These are phyloP conservation scores for Macadamia integrifolia DNA, from an alignment of 164 flowering plant genomes.

Conservation along the genomic window DNA sequence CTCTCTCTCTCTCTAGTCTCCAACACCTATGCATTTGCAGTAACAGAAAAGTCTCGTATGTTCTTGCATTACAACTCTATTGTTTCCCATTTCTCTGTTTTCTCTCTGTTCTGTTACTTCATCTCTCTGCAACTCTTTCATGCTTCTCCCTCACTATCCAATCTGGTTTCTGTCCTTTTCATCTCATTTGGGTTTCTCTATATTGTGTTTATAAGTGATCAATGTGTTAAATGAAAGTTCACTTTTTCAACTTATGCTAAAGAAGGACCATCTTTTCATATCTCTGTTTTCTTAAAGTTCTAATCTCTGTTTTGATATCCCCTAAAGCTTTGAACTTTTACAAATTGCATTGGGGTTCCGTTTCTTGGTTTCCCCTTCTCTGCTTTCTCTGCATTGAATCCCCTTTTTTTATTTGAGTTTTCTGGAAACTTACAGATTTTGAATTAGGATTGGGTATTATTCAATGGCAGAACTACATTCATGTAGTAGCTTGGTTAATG, in stretches of 20 bases:
- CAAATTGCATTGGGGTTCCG: background rate
- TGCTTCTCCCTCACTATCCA: background rate
- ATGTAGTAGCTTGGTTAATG: slow-evolving; percentile 30
- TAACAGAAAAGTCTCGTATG: background rate
- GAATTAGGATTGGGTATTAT: background rate
- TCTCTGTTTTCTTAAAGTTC: background rate
- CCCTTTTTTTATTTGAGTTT: background rate
- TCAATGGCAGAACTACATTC: slow-evolving; percentile 40
- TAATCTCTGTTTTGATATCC: background rate
- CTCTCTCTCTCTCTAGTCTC: too few relatives aligned
- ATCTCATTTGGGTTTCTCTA: background rate
- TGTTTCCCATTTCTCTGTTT: too few relatives aligned
- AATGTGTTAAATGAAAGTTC: background rate
- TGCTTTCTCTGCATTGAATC: background rate
- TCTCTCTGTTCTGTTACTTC: too few relatives aligned
- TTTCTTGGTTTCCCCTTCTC: background rate
- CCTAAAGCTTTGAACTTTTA: too few relatives aligned
- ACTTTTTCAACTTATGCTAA: background rate
- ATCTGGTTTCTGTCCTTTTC: background rate
- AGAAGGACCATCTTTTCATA: too few relatives aligned
- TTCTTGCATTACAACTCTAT: too few relatives aligned
- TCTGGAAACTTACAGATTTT: background rate
- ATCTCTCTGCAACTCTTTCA: too few relatives aligned
- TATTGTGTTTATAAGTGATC: background rate
- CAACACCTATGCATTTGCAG: background rate